Evolutionary conservation across 495 filamentous ascomycete genomes (phyloP), one percentile per base, ranked within the genome.

Genomic region (Thermothielavioides terrestris): DNA sequence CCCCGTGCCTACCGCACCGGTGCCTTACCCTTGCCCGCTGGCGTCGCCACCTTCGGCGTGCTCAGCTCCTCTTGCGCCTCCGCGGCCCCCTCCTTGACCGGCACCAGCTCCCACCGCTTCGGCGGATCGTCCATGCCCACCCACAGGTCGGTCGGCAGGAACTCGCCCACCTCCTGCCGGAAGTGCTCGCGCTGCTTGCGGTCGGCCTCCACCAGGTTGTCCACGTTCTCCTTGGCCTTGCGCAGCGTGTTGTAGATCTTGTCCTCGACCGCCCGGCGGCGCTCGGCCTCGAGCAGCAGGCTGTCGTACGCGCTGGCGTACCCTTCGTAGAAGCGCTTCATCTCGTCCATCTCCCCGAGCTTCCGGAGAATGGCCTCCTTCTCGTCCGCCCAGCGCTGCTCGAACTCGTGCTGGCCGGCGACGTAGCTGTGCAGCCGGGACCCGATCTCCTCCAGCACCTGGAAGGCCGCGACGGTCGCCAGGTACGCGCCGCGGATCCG

Each of bases 101-200:
- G 59, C 8, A 71, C 62, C n/a, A 74, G 50, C 32, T 72, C 67
- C 70, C 70, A 76, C 43, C 63, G 62, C 41, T 38, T 50, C 25
- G 68, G 59, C 8, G 66, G 64, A 17, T 62, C 62, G 28, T 69
- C 64, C 67, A 76, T 74, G 6, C 84, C 86, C 0, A 83, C 82
- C 92, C 91, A 98, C 34, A 98, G 81, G 59, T 96, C 94, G 2
- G 81, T 79, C 0, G 92, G 92, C 17, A 98, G 65, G 59, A 80
- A 92, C 51, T 94, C 86, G 2, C 89, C 89, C 17, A 90, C 80
- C 50, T 95, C 87, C 6, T 80, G 70, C 23, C 82, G 77, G 68
- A 98, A 98, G 12, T 74, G 68, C 56, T 94, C 87, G 23, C 92
- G 71, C 50, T 86, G 82, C 46, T 77, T 74, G 32, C 78, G 67